Percentiles rank a stretch among this genome's conserved stretches.
phyloP scores from a whole-genome alignment of 805 yeast genomes.

The Candida andamanensis region DNA sequence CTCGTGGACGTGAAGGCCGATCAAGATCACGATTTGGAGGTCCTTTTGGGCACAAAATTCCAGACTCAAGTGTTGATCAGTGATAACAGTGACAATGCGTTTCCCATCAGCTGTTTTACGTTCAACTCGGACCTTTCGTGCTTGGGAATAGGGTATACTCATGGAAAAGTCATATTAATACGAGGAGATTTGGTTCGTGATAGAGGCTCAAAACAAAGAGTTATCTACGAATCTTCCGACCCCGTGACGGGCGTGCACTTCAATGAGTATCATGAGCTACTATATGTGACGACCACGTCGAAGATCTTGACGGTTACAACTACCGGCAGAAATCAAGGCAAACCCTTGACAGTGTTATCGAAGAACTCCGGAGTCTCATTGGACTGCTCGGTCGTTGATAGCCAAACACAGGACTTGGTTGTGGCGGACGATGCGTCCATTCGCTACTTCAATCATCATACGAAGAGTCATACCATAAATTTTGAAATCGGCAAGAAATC shows the following conservation, averaged over 20 bases:
- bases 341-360: constrained; percentile 46
- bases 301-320: constrained; percentile 69
- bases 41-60: constrained; percentile 33
- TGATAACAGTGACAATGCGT: constrained; percentile 73
- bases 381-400: constrained; percentile 42
- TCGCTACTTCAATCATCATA: constrained; percentile 53
- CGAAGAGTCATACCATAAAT: constrained; percentile 49
- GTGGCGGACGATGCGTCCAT: constrained; percentile 64
- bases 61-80: constrained; percentile 58
- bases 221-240: constrained; percentile 67
- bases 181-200: constrained; percentile 88
- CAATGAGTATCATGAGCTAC: constrained; percentile 41
- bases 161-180: constrained; percentile 75
- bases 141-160: constrained; percentile 72
- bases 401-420: constrained; percentile 45
- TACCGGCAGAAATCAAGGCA: constrained; percentile 70
- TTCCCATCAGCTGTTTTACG: constrained; percentile 67
- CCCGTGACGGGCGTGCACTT: constrained; percentile 79
- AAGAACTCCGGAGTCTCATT: constrained; percentile 45
- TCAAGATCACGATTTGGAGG: constrained; percentile 16
- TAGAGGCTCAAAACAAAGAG: constrained; percentile 82
- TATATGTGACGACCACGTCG: constrained; percentile 73
- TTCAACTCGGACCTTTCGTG: constrained; percentile 53
- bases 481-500: constrained; percentile 54
- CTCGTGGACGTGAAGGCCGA: constrained; percentile 22